A percentile compares a stretch with the other conserved stretches of the same genome.
Evolutionary conservation across 163 green algal genomes (phyloP).

Genomic region (Picocystis sp.): DNA sequence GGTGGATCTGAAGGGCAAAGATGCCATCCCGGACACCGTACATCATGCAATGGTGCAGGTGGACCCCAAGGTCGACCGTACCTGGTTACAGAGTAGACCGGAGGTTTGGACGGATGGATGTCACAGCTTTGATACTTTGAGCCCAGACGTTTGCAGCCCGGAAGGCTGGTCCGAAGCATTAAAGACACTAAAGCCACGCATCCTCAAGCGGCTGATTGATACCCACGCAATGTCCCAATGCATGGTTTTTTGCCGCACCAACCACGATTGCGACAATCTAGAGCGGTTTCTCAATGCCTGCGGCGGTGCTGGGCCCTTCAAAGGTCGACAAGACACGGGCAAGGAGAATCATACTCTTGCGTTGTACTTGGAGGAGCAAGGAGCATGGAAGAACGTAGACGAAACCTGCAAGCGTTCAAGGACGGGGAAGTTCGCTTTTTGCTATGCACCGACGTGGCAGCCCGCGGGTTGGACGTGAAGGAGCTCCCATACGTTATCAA

Average conservation of each 20-base stretch:
- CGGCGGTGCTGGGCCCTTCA: conserved; percentile 6
- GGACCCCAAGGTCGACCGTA: conserved; percentile 42
- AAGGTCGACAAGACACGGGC: conserved; percentile 27
- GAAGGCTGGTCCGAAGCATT: conserved; percentile 42
- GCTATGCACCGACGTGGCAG: conserved; percentile 71
- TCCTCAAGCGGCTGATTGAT: conserved; percentile 51
- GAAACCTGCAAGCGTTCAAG: conserved; percentile 45
- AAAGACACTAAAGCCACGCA: conserved; percentile 61
- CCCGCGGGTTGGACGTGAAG: conserved; percentile 63
- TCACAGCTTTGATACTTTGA: conserved; percentile 30
- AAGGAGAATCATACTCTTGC: conserved; percentile 59
- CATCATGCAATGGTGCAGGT: conserved; percentile 49
- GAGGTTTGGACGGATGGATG: conserved; percentile 35
- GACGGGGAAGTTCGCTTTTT: conserved; percentile 63
- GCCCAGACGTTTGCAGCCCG: conserved; percentile 8
- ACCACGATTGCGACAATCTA: conserved; percentile 63
- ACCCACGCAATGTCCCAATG: conserved; percentile 38
- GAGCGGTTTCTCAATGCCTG: conserved; percentile 49
- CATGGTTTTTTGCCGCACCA: conserved; percentile 69
- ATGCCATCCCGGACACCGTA: conserved; percentile 49
- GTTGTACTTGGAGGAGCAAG: conserved; percentile 42
- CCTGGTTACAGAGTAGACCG: conserved; percentile 48
- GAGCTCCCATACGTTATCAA: conserved; percentile 71
- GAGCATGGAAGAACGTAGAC: conserved; percentile 49
- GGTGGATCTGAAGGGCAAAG: conserved; percentile 57